phyloP scores from a whole-genome alignment of 2,329 filamentous ascomycete genomes.

The Cladosporium oxysporum region DNA sequence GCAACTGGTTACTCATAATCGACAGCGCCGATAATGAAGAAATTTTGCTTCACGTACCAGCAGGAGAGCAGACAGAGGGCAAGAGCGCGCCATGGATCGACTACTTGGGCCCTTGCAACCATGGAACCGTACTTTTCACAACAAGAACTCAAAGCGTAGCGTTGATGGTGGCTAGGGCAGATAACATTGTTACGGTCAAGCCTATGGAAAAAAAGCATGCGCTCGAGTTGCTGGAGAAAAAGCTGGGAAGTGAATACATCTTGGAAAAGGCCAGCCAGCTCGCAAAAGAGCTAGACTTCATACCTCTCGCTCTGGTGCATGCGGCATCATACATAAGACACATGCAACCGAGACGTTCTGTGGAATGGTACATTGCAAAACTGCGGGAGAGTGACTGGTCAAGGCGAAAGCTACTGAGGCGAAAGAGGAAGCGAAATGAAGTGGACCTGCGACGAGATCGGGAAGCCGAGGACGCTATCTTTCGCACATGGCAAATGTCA shows the following conservation, averaged over 20 bases:
- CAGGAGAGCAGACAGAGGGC: neutral
- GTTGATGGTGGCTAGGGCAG: neutral
- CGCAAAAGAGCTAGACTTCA: slow-evolving; percentile 32
- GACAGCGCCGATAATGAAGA: slow-evolving; percentile 9
- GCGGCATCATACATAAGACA: slow-evolving; percentile 38
- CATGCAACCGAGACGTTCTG: slow-evolving; percentile 32
- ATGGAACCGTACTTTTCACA: slow-evolving; percentile 7
- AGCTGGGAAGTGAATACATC: neutral
- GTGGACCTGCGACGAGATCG: slow-evolving; percentile 23
- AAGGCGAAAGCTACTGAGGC: slow-evolving; percentile 25
- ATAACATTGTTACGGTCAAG: neutral
- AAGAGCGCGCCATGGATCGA: neutral
- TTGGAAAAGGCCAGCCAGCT: neutral
- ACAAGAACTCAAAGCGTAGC: neutral
- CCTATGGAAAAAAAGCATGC: slow-evolving; percentile 9
- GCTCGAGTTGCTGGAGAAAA: neutral
- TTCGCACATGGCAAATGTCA: slow-evolving; percentile 30
- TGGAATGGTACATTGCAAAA: slow-evolving; percentile 42
- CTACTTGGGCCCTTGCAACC: neutral
- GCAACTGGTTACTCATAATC: slow-evolving; percentile 11
- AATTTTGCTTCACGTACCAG: neutral
- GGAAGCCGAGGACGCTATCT: slow-evolving; percentile 24
- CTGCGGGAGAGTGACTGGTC: slow-evolving; percentile 36
- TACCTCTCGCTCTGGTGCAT: slow-evolving; percentile 40
- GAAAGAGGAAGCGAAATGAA: neutral